Conservation (phyloP, 768 basidiomycete genomes). For the Gloeostereum incarnatum region DNA sequence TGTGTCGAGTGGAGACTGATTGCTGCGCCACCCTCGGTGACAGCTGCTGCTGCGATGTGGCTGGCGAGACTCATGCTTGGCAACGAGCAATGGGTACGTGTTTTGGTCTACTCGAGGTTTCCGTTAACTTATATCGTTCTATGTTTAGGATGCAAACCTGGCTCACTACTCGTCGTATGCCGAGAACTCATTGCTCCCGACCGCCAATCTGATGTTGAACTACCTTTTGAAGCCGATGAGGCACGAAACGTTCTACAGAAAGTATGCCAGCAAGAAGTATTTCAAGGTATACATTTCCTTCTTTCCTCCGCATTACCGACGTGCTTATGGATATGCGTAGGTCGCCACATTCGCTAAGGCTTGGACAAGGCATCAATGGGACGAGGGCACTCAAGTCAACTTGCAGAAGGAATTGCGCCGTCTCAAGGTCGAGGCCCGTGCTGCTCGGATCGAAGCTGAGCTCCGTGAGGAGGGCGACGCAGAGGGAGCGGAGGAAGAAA, state of each 20-base stretch:
- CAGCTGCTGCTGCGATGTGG: slow-evolving; percentile 85
- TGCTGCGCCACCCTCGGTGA: slow-evolving; percentile 59
- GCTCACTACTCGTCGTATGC: slow-evolving; percentile 84
- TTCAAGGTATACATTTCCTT: slow-evolving; percentile 50
- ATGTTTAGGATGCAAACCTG: slow-evolving; percentile 64
- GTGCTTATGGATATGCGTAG: slow-evolving; percentile 23
- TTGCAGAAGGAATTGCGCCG: slow-evolving; percentile 52
- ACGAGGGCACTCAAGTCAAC: slow-evolving; percentile 48
- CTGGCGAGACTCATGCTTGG: slow-evolving; percentile 72
- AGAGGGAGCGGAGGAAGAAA: no score
- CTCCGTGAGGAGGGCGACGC: no score
- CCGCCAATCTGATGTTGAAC: slow-evolving; percentile 81
- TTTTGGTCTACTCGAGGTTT: neutral
- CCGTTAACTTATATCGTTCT: slow-evolving; percentile 8
- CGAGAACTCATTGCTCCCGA: slow-evolving; percentile 70
- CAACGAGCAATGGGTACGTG: slow-evolving; percentile 75
- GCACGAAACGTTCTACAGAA: slow-evolving; percentile 78
- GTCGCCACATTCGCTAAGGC: slow-evolving; percentile 75
- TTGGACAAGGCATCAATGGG: slow-evolving; percentile 80
- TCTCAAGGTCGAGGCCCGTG: no score
- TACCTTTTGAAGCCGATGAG: slow-evolving; percentile 67
- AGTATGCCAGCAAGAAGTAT: slow-evolving; percentile 80
- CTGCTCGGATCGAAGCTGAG: no score
- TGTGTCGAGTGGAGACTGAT: slow-evolving; percentile 77
- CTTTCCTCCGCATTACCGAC: neutral